Evolutionary conservation across 108 stramenopile genomes (phyloP), one percentile per base, ranked within the genome.

Genomic region (Thalassiosira profunda): DNA sequence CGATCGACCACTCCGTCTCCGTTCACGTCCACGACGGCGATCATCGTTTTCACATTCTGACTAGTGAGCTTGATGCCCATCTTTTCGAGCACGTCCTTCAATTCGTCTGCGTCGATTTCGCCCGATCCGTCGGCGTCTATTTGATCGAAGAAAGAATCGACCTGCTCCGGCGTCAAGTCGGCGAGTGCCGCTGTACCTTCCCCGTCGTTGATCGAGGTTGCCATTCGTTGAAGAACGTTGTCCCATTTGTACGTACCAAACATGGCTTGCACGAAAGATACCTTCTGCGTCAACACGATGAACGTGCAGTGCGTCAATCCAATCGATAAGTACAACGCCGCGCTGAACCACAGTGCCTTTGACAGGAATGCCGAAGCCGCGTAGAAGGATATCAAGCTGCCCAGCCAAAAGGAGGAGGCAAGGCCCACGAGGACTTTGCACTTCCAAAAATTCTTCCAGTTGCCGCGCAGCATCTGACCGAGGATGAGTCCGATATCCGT

Each of bases 231-330:
- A 14, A 56, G 18, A 18, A 73, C 64, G 24, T 47, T 57, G 9
- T 78, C 66, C 81, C 81, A 82, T 15, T 79, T 44, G 78, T 79
- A 83, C 35, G 55, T 65, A 31, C 82, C 82, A 1, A 58, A 37
- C n/a, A 63, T 6, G 10, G 79, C 82, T 35, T 70, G 74, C 10
- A 59, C 2, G 23, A 80, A 23, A 30, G 62, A 61, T 11, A 83
- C 56, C 11, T 63, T 43, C 12, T 76, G 45, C 25, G 47, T 54
- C 10, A 53, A 55, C 7, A 77, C 71, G 15, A 82, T 36, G 35
- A 67, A 82, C 38, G 34, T 40, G 3, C 77, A 34, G 18, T 62
- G 25, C 9, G 61, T 47, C 15, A n/a, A n/a, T n/a, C 82, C 82
- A 43, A 70, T 63, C 24, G 20, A 15, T 18, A 66, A 25, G 35